Evolutionary conservation across 345 rosid genomes (phyloP), one percentile per base, ranked within the genome.

Genomic region (Brassica nigra): DNA sequence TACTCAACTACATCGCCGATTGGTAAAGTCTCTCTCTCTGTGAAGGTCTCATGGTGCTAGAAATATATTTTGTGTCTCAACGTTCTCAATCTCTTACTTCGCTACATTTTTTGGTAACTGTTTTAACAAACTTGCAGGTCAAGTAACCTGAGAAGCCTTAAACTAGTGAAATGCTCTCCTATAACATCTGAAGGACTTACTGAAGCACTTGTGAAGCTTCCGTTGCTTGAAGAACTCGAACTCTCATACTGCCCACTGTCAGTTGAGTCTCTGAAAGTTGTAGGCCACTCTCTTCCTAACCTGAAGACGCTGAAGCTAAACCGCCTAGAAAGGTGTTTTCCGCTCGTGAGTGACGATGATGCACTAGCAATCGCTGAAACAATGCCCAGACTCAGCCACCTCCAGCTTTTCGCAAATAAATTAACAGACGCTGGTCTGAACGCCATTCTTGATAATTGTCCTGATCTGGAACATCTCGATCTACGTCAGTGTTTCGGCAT

Each of bases 181-280:
- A 23, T 23, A 23, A 23, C 27, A 23, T 23, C 27, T 23, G 27
- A 23, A 23, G 91, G 87, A 64, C 58, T 88, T 67, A 54, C 39
- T 0, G 76, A 71, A 80, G 86, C 84, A 29, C 86, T 85, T 68
- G 16, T 58, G 52, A 86, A 81, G 39, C 75, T 88, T 73, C 87
- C 89, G 16, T 73, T 81, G 69, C 86, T 93, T 6, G 93, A 93
- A 83, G 90, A 84, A 12, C 87, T 93, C 11, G 91, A 89, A 27
- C 15, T 87, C 73, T 84, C 88, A 5, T 77, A 64, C 74, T 86
- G 65, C 33, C 8, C 30, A 11, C 3, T 65, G 7, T 63, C 76
- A 14, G 72, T 10, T 12, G 68, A 55, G 30, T 16, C 68, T 54
- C 33, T 80, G 62, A 75, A 12, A 75, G 57, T 27, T 42, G 1